phyloP scores from a whole-genome alignment of 179 eudicot species.

The Beta lomatogona region DNA sequence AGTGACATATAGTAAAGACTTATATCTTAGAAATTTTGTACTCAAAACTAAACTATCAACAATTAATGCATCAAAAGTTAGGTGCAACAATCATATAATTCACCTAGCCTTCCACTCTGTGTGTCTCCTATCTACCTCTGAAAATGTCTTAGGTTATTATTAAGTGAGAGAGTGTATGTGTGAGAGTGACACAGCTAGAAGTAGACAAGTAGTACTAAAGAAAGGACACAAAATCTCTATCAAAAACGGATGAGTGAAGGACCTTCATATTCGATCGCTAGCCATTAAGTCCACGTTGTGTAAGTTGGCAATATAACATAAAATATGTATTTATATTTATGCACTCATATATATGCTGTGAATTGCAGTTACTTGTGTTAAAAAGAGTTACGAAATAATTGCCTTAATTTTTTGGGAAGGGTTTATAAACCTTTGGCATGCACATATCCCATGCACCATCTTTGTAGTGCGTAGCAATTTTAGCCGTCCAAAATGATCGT shows the following conservation, averaged over 20 bases:
- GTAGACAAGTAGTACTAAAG: too few species aligned
- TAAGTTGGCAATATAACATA: background rate
- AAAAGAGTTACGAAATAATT: slow-evolving; percentile 6
- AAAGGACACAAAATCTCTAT: background rate
- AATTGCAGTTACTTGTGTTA: slow-evolving; percentile 10
- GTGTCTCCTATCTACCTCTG: background rate
- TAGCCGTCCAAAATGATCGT: slow-evolving; percentile 40
- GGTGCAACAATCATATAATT: slow-evolving; percentile 4
- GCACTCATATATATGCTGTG: slow-evolving; percentile 4
- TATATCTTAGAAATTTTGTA: background rate
- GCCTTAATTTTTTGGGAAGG: slow-evolving; percentile 23
- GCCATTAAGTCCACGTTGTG: slow-evolving; percentile 4
- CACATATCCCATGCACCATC: slow-evolving; percentile 27
- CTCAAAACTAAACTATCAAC: slow-evolving; percentile 6
- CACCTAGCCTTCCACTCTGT: background rate
- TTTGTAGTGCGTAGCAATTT: slow-evolving; percentile 29
- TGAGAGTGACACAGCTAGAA: background rate
- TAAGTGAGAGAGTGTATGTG: background rate
- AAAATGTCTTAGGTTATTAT: background rate
- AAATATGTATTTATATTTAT: background rate
- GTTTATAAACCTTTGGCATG: background rate
- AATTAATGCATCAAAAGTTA: slow-evolving; percentile 17
- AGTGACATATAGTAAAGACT: background rate
- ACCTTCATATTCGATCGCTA: slow-evolving; percentile 16
- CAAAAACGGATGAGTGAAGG: background rate